A percentile compares a stretch with the other conserved stretches of the same genome.
Evolutionary conservation across 306 rosid species (phyloP).

Genomic region (Quillaja saponaria): DNA sequence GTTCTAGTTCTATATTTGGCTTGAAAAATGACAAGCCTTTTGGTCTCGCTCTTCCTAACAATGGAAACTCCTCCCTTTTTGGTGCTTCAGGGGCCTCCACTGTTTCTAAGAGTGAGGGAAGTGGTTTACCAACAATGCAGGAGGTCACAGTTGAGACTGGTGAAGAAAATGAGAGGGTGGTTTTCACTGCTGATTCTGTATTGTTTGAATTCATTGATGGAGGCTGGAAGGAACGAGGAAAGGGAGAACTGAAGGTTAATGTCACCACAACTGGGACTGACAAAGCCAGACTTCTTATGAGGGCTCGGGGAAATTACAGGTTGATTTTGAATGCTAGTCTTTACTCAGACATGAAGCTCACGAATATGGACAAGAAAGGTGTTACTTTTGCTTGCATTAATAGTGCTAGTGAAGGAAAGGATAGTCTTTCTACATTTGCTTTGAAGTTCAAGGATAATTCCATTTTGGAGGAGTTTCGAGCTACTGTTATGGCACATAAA

Average conservation of each 20-base stretch:
- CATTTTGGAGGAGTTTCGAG: slow-evolving; percentile 67
- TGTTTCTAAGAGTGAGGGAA: slow-evolving; percentile 63
- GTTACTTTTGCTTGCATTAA: slow-evolving; percentile 91
- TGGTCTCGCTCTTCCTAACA: slow-evolving; percentile 66
- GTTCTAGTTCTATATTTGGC: slow-evolving; percentile 54
- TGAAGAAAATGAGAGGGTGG: slow-evolving; percentile 79
- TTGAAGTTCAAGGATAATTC: slow-evolving; percentile 86
- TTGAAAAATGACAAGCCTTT: slow-evolving; percentile 50
- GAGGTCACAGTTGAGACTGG: slow-evolving; percentile 90
- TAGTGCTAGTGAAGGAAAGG: slow-evolving; percentile 70
- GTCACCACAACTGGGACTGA: slow-evolving; percentile 52
- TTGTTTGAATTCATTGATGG: slow-evolving; percentile 74
- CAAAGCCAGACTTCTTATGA: slow-evolving; percentile 78
- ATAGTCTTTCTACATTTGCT: slow-evolving; percentile 79
- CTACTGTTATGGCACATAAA: slow-evolving; percentile 61
- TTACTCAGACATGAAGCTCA: slow-evolving; percentile 84
- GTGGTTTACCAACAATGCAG: slow-evolving; percentile 58
- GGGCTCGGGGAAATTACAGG: slow-evolving; percentile 78
- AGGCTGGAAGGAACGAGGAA: slow-evolving; percentile 97
- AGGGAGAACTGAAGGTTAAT: slow-evolving; percentile 85
- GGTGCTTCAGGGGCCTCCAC: slow-evolving; percentile 50
- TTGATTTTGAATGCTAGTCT: slow-evolving; percentile 84
- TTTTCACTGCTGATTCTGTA: slow-evolving; percentile 71
- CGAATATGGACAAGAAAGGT: slow-evolving; percentile 89
- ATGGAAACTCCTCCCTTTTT: slow-evolving; percentile 68